A percentile compares a stretch with the other conserved stretches of the same genome.
These are phyloP conservation scores for Acanthamoeba healyi DNA, from an alignment of 208 protist species.

Conservation along the genomic window DNA sequence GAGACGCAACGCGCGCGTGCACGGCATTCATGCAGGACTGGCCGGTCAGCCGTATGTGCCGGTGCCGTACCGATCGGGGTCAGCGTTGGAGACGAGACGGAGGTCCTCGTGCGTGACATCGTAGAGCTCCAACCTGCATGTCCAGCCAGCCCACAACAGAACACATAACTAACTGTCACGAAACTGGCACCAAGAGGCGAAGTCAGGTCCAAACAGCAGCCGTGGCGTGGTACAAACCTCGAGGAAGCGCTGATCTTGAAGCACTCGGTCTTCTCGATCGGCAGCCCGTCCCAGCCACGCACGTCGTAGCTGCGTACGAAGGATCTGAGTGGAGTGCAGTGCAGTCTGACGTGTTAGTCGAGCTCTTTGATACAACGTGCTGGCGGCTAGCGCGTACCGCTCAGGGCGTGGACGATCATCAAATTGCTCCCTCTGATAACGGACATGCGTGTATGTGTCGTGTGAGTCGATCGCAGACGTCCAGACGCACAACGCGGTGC, in stretches of 20 bases:
- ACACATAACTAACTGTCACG: too few species aligned
- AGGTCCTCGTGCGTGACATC: constrained; percentile 55
- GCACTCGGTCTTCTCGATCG: constrained; percentile 52
- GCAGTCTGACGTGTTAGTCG: background rate
- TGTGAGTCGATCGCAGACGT: too few species aligned
- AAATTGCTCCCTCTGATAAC: too few species aligned
- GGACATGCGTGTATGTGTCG: too few species aligned
- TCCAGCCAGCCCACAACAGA: too few species aligned
- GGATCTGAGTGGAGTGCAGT: background rate
- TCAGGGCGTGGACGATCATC: background rate
- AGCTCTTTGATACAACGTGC: background rate
- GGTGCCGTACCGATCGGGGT: constrained; percentile 33
- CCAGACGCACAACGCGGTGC: too few species aligned
- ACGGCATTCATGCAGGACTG: too few species aligned
- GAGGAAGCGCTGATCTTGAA: constrained; percentile 46
- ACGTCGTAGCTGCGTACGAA: constrained; percentile 21
- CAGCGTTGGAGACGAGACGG: background rate
- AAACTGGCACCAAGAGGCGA: background rate
- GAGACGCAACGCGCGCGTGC: background rate
- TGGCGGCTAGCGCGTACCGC: background rate
- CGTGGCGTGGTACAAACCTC: background rate
- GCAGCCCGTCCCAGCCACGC: constrained; percentile 32
- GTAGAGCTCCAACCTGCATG: constrained; percentile 20
- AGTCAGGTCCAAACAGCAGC: background rate
- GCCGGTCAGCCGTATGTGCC: too few species aligned